Evolutionary conservation across 2,329 filamentous ascomycete species (phyloP).

Genomic region (Pseudonectria foliicola): DNA sequence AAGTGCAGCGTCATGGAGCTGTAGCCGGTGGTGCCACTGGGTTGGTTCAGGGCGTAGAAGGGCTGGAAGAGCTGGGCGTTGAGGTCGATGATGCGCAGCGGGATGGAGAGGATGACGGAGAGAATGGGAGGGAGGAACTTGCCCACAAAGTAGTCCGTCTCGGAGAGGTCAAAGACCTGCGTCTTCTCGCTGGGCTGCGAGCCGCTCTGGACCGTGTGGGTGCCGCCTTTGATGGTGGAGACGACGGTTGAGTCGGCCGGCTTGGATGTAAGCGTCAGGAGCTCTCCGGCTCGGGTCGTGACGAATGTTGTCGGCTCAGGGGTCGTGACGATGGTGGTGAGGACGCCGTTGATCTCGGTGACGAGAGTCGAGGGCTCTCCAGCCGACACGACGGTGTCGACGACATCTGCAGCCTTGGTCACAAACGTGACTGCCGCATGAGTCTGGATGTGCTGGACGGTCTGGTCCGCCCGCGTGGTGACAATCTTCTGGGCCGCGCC

Average conservation of each 20-base stretch:
- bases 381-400: slow-evolving; percentile 15
- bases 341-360: slow-evolving; percentile 1
- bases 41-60: slow-evolving; percentile 36
- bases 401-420: slow-evolving; percentile 7
- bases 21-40: slow-evolving; percentile 30
- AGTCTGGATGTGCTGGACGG: slow-evolving; percentile 16
- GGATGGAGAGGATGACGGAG: slow-evolving; percentile 33
- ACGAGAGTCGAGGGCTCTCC: not conserved
- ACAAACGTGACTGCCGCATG: slow-evolving; percentile 15
- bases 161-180: slow-evolving; percentile 13
- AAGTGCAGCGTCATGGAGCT: slow-evolving; percentile 39
- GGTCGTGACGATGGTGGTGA: slow-evolving; percentile 9
- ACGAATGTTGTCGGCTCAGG: slow-evolving; percentile 12
- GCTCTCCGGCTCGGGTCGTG: slow-evolving; percentile 4
- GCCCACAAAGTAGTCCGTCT: slow-evolving; percentile 31
- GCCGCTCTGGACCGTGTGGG: slow-evolving; percentile 1
- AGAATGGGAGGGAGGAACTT: slow-evolving; percentile 37
- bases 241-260: slow-evolving; percentile 12
- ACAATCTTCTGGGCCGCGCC: slow-evolving; percentile 10
- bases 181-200: slow-evolving; percentile 4
- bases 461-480: slow-evolving; percentile 13
- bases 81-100: slow-evolving; percentile 36
- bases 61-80: slow-evolving; percentile 38
- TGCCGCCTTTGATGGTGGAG: slow-evolving; percentile 12
- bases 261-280: slow-evolving; percentile 14